Percentiles rank a stretch among this genome's conserved stretches.
These are phyloP conservation scores for Eutrema salsugineum DNA, from an alignment of 441 rosid genomes.

Conservation along the genomic window DNA sequence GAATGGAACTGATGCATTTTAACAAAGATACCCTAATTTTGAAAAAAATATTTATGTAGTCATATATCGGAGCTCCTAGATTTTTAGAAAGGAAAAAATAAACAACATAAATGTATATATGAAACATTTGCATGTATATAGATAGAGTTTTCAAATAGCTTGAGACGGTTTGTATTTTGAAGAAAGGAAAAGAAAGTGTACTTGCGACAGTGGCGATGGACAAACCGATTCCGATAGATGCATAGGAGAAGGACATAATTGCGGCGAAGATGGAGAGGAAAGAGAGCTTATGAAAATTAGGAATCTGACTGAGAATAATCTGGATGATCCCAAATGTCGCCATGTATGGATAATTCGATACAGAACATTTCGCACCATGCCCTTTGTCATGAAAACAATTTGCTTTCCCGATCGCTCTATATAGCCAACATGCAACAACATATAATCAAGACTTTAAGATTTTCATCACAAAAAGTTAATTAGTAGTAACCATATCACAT, in stretches of 20 bases:
- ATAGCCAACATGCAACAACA: neutral
- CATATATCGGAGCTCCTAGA: neutral
- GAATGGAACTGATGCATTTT: no score
- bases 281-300: conserved; percentile 51
- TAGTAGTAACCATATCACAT: neutral
- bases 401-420: conserved; percentile 57
- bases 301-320: conserved; percentile 52
- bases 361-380: conserved; percentile 42
- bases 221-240: conserved; percentile 56
- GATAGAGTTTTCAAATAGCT: neutral
- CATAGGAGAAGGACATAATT: conserved; percentile 59
- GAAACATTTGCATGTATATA: no score
- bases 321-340: conserved; percentile 47
- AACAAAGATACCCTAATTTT: no score
- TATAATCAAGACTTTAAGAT: neutral
- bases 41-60: no score
- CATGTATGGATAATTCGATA: conserved; percentile 42
- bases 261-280: conserved; percentile 62
- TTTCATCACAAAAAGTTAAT: neutral
- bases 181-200: conserved; percentile 1
- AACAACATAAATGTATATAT: no score
- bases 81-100: neutral
- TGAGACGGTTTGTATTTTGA: neutral
- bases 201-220: conserved; percentile 55
- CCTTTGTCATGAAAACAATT: conserved; percentile 63